phyloP scores from a whole-genome alignment of 305 asterid species.

The Solanum aculeatissimum region DNA sequence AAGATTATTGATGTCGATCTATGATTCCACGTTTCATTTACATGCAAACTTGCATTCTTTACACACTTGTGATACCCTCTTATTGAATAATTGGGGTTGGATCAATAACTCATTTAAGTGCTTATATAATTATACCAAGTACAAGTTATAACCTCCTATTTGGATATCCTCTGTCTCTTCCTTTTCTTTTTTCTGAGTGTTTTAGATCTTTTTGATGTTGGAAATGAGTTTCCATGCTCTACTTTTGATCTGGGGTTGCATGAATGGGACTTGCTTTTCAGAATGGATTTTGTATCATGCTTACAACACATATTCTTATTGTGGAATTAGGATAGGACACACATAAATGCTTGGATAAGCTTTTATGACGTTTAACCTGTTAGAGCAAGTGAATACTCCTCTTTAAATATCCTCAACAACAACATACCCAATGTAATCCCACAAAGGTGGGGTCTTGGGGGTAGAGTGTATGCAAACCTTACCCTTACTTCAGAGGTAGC shows the following conservation, averaged over 20 bases:
- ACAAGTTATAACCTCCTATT: not conserved
- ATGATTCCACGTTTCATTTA: not conserved
- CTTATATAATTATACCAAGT: not conserved
- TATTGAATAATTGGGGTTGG: not conserved
- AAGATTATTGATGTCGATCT: not conserved
- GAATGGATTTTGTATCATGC: not conserved
- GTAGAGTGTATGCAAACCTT: not conserved
- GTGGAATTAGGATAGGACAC: not conserved
- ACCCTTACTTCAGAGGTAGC: not conserved
- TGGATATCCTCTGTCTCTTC: not conserved
- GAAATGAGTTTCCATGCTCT: not conserved
- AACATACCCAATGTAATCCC: not conserved
- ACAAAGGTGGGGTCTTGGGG: not conserved
- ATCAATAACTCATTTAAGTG: not conserved
- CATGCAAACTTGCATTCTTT: not conserved
- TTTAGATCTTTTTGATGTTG: not conserved
- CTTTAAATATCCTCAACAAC: not conserved
- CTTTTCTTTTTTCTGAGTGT: not conserved
- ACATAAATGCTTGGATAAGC: not conserved
- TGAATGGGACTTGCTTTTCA: not conserved
- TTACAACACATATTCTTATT: not conserved
- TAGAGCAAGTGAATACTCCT: not conserved
- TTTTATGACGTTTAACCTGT: not conserved
- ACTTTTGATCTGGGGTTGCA: not conserved
- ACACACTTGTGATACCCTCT: not conserved